Evolutionary conservation across 345 rosid species (phyloP).

Genomic region (Gossypium arboreum): DNA sequence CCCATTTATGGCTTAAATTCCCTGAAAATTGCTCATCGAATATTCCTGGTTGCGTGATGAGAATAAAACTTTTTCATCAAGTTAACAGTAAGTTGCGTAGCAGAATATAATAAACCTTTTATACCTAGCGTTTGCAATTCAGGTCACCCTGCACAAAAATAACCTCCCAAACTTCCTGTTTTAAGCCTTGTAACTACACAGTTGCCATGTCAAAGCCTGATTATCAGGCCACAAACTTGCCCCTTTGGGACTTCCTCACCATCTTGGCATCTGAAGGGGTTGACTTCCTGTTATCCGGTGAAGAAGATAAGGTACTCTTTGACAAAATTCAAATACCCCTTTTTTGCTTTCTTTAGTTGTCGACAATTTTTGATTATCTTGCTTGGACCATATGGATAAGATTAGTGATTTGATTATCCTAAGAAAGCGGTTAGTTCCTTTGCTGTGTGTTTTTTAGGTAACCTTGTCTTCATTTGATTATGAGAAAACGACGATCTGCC

Average conservation of each 20-base stretch:
- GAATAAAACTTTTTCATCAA: not conserved
- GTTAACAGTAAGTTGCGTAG: not conserved
- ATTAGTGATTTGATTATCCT: not conserved
- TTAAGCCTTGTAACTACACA: not conserved
- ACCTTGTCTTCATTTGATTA: constrained; percentile 47
- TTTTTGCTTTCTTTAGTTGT: not conserved
- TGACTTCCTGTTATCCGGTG: constrained; percentile 52
- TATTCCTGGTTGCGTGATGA: not conserved
- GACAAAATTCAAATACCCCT: not conserved
- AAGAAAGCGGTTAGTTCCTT: not conserved
- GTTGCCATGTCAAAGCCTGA: constrained; percentile 37
- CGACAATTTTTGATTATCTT: not conserved
- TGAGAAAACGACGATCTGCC: constrained; percentile 48
- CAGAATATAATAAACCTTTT: not conserved
- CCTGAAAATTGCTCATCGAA: not conserved
- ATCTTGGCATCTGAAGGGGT: constrained; percentile 51
- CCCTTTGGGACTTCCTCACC: constrained; percentile 30
- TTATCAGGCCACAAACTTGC: constrained; percentile 20
- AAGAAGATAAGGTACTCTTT: constrained; percentile 37
- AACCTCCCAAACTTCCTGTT: not conserved
- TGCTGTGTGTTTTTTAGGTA: constrained; percentile 28
- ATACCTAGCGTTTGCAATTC: not conserved
- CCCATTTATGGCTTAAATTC: not conserved
- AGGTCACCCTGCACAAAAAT: not conserved
- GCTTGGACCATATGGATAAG: not conserved